phyloP scores from a whole-genome alignment of 2,329 filamentous ascomycete genomes.

The Phoma herbarum region DNA sequence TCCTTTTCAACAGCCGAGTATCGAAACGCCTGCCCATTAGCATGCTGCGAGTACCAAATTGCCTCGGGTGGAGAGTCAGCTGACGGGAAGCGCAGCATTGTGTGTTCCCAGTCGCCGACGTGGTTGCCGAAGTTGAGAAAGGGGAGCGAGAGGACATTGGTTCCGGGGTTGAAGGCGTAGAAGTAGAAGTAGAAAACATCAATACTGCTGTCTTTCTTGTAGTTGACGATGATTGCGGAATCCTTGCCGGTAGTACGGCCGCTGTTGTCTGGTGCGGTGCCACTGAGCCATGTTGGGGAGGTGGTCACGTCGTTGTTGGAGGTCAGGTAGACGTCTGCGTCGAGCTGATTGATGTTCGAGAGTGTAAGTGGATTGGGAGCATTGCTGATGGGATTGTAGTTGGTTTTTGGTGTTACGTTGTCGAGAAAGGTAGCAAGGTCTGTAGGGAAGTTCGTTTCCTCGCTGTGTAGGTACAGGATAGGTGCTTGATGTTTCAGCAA shows the following conservation, averaged over 20 bases:
- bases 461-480: conserved; percentile 55
- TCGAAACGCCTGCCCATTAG: conserved; percentile 68
- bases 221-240: conserved; percentile 64
- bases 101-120: conserved; percentile 74
- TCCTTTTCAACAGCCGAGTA: conserved; percentile 64
- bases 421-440: conserved; percentile 54
- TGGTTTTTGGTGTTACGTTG: conserved; percentile 52
- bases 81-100: conserved; percentile 70
- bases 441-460: conserved; percentile 56
- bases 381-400: conserved; percentile 45
- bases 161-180: conserved; percentile 66
- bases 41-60: conserved; percentile 71
- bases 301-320: conserved; percentile 54
- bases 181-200: conserved; percentile 73
- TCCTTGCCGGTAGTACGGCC: conserved; percentile 63
- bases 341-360: conserved; percentile 56
- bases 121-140: conserved; percentile 64
- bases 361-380: conserved; percentile 52
- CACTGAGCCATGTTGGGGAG: conserved; percentile 58
- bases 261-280: conserved; percentile 60
- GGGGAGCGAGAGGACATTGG: conserved; percentile 55
- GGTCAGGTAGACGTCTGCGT: conserved; percentile 56
- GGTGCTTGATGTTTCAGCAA: conserved; percentile 48
- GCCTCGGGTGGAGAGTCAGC: conserved; percentile 58
- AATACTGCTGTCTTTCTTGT: conserved; percentile 62